phyloP scores from a whole-genome alignment of 2,329 filamentous ascomycete species.

The Fusarium torulosum region DNA sequence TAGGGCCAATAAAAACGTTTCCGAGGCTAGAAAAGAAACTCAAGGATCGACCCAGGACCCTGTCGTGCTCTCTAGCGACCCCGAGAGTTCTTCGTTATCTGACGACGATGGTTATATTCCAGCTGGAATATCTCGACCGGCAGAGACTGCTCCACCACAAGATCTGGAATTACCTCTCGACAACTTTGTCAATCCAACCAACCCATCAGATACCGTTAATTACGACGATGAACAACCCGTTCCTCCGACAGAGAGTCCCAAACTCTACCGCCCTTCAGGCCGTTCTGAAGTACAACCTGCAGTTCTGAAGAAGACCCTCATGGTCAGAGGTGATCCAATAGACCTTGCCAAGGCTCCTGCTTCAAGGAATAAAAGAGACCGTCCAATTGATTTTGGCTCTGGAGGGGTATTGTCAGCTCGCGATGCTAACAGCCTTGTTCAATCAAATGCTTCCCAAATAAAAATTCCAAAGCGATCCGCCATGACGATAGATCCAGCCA shows the following conservation, averaged over 20 bases:
- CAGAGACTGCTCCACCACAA: background rate
- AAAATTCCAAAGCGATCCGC: conserved; percentile 7
- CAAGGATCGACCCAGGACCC: conserved; percentile 6
- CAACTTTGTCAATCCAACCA: background rate
- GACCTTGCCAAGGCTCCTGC: background rate
- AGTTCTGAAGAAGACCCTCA: background rate
- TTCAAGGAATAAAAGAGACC: background rate
- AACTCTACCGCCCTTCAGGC: background rate
- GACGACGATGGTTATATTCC: conserved; percentile 4
- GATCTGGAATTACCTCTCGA: background rate
- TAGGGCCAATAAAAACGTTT: background rate
- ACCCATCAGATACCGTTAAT: background rate
- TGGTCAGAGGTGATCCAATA: background rate
- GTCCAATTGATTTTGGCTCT: background rate
- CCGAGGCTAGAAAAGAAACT: background rate
- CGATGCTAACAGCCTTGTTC: conserved; percentile 26
- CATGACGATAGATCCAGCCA: background rate
- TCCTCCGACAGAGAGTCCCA: background rate
- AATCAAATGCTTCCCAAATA: background rate
- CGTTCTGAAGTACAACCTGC: background rate
- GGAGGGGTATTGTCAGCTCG: conserved; percentile 17
- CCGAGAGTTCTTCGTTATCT: conserved; percentile 11
- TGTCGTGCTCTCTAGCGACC: conserved; percentile 40
- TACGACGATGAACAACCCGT: background rate
- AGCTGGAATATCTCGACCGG: background rate